Evolutionary conservation across 2,329 filamentous ascomycete species (phyloP).

Genomic region (Phialocephala subalpina): DNA sequence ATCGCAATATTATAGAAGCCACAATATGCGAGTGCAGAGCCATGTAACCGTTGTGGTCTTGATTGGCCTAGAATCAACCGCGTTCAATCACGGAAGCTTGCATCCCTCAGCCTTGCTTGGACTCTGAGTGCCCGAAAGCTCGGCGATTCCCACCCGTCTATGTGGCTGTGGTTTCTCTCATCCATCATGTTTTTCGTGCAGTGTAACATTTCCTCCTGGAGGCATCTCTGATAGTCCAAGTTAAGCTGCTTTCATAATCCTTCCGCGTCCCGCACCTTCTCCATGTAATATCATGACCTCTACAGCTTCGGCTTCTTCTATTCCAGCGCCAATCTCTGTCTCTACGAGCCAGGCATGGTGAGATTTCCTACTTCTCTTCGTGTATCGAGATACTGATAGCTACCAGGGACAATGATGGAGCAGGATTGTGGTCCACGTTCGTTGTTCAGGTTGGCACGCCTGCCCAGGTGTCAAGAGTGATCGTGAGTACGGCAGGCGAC

Average conservation of each 20-base stretch:
- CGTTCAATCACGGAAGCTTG: neutral
- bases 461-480: constrained; percentile 46
- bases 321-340: constrained; percentile 20
- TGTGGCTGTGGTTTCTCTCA: neutral
- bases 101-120: neutral
- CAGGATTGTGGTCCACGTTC: constrained; percentile 50
- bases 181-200: neutral
- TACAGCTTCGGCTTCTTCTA: neutral
- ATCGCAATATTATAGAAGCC: neutral
- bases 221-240: neutral
- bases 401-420: constrained; percentile 23
- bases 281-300: constrained; percentile 14
- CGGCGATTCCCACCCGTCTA: neutral
- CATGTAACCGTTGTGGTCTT: neutral
- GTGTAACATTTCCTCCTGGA: neutral
- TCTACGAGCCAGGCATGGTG: constrained; percentile 25
- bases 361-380: neutral
- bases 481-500: constrained; percentile 49
- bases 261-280: neutral
- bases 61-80: neutral
- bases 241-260: neutral
- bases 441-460: constrained; percentile 47
- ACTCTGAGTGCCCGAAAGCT: neutral
- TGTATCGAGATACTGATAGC: neutral
- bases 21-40: neutral